Evolutionary conservation across 2,329 filamentous ascomycete genomes (phyloP).

Genomic region (Penicillium thymicola): DNA sequence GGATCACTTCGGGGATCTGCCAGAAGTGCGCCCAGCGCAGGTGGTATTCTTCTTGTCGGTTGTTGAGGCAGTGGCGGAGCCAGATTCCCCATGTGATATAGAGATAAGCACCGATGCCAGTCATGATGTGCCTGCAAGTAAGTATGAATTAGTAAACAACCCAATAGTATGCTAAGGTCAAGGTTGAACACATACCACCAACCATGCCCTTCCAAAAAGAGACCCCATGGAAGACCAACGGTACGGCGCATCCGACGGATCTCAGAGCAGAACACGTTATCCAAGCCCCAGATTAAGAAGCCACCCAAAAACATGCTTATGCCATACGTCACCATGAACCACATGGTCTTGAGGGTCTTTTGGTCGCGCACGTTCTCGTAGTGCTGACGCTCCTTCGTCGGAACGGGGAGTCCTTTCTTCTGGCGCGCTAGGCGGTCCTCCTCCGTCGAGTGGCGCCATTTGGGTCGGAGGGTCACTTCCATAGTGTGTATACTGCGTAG

Average conservation of each 20-base stretch:
- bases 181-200: slow-evolving; percentile 57
- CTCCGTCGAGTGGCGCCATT: slow-evolving; percentile 49
- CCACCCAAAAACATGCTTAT: slow-evolving; percentile 69
- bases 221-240: slow-evolving; percentile 74
- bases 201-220: slow-evolving; percentile 69
- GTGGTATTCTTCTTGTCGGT: slow-evolving; percentile 66
- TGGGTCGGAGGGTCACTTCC: slow-evolving; percentile 63
- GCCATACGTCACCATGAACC: slow-evolving; percentile 68
- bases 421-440: slow-evolving; percentile 43
- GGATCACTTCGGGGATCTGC: slow-evolving; percentile 55
- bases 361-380: slow-evolving; percentile 55
- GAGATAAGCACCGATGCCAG: slow-evolving; percentile 76
- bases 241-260: slow-evolving; percentile 64
- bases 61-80: slow-evolving; percentile 73
- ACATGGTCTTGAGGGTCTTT: slow-evolving; percentile 65
- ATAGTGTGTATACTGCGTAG: slow-evolving; percentile 74
- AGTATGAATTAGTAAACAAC: slow-evolving; percentile 13
- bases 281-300: slow-evolving; percentile 73
- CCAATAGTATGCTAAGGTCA: not conserved
- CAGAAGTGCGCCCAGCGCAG: slow-evolving; percentile 66
- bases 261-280: slow-evolving; percentile 70
- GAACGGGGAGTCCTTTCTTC: slow-evolving; percentile 36
- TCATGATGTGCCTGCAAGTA: slow-evolving; percentile 67
- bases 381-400: slow-evolving; percentile 45
- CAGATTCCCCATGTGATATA: slow-evolving; percentile 83